Percentiles rank a stretch among this genome's conserved stretches.
These are phyloP conservation scores for Citrus glauca DNA, from an alignment of 345 rosid species.

Conservation along the genomic window DNA sequence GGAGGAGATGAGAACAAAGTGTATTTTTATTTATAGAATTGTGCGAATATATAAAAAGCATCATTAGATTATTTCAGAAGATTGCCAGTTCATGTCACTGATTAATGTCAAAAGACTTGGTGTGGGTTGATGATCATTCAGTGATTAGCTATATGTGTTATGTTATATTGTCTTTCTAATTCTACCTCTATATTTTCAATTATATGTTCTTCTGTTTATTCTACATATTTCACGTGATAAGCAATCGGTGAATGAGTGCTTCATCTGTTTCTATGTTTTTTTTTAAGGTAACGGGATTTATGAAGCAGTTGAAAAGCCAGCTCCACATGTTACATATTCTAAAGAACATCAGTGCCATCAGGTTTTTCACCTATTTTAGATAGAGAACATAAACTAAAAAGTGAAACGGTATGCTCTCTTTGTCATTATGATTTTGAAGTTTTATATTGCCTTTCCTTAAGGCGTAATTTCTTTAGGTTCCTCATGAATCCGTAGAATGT, in stretches of 20 bases:
- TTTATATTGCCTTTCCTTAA: neutral
- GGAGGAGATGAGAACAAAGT: neutral
- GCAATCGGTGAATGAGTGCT: neutral
- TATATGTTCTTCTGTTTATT: neutral
- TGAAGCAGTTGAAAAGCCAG: slow-evolving; percentile 10
- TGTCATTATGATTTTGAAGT: neutral
- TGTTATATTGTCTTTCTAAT: neutral
- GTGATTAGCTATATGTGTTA: neutral
- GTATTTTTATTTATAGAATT: slow-evolving; percentile 14
- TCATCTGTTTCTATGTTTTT: neutral
- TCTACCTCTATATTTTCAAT: neutral
- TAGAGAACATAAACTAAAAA: slow-evolving; percentile 1
- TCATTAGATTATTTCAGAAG: slow-evolving; percentile 10
- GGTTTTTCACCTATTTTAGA: neutral
- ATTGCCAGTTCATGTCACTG: slow-evolving; percentile 4
- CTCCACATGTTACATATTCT: slow-evolving; percentile 1
- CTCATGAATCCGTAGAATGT: neutral
- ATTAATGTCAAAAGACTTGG: slow-evolving; percentile 2
- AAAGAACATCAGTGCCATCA: neutral
- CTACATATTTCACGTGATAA: slow-evolving; percentile 10
- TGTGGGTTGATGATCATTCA: neutral
- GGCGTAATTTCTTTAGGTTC: neutral
- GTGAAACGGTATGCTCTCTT: neutral
- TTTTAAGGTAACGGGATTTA: slow-evolving; percentile 9
- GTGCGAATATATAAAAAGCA: slow-evolving; percentile 7